Evolutionary conservation across 1,139 yeast genomes (phyloP).

Genomic region (Debaryomyces singareniensis): DNA sequence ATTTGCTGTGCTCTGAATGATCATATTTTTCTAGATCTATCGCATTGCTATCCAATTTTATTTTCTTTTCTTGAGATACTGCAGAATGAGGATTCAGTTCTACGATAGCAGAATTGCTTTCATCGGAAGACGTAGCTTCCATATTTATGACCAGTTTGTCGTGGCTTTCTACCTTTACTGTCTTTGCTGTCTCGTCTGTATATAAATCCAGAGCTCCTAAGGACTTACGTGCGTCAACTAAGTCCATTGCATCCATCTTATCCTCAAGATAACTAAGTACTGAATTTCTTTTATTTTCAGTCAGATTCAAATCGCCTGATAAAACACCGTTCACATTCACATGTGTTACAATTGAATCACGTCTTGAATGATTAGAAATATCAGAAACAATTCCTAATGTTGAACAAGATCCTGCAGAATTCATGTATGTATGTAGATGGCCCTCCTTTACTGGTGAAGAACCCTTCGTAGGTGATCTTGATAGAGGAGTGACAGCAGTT

Average conservation of each 20-base stretch:
- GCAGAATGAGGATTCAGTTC: too few species aligned
- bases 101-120: too few species aligned
- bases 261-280: conserved; percentile 43
- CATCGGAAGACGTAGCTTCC: too few species aligned
- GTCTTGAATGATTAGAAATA: conserved; percentile 17
- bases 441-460: conserved; percentile 31
- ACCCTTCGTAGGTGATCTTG: conserved; percentile 18
- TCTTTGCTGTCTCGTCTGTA: conserved; percentile 20
- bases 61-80: too few species aligned
- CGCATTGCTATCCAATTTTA: background rate
- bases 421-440: conserved; percentile 12
- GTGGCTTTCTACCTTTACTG: conserved; percentile 12
- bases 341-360: conserved; percentile 41
- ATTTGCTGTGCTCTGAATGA: background rate
- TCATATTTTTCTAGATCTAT: background rate
- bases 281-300: conserved; percentile 33
- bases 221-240: conserved; percentile 18
- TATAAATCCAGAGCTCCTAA: background rate
- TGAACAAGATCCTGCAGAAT: conserved; percentile 8
- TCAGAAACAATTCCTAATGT: conserved; percentile 11
- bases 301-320: conserved; percentile 23
- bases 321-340: conserved; percentile 44
- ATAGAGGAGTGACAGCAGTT: conserved; percentile 8
- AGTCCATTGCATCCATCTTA: conserved; percentile 39
- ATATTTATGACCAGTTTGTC: background rate